These are phyloP conservation scores for Phaeosphaeriaceae sp. DNA, from an alignment of 2,329 filamentous ascomycete genomes.

Conservation along the genomic window DNA sequence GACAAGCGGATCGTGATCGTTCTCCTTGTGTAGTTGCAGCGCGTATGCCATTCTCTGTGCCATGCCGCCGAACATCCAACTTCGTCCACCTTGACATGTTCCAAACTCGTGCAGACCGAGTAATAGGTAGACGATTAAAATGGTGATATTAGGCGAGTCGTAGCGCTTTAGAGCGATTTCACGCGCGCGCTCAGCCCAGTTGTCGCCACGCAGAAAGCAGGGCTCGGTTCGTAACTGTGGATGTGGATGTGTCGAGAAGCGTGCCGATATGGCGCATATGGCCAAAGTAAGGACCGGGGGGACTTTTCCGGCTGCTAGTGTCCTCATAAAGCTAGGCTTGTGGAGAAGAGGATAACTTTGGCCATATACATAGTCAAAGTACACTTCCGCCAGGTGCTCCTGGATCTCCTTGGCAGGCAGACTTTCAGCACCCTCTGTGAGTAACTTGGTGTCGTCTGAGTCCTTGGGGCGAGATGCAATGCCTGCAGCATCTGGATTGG, in stretches of 20 bases:
- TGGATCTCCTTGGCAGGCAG: conserved; percentile 87
- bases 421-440: conserved; percentile 81
- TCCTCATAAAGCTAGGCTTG: conserved; percentile 96
- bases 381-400: conserved; percentile 90
- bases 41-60: conserved; percentile 97
- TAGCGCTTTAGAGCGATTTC: conserved; percentile 87
- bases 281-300: conserved; percentile 92
- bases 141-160: conserved; percentile 95
- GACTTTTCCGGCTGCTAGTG: conserved; percentile 76
- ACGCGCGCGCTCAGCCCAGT: conserved; percentile 87
- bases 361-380: conserved; percentile 94
- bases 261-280: conserved; percentile 92
- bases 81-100: conserved; percentile 92
- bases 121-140: conserved; percentile 86
- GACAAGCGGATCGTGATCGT: conserved; percentile 79
- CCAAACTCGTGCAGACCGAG: conserved; percentile 94
- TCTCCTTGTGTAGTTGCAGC: conserved; percentile 87
- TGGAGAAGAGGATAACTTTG: conserved; percentile 94
- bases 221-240: conserved; percentile 77
- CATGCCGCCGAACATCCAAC: conserved; percentile 94
- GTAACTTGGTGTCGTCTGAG: conserved; percentile 75
- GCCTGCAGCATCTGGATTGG: conserved; percentile 60
- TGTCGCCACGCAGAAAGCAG: conserved; percentile 85
- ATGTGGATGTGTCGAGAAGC: conserved; percentile 89
- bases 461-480: conserved; percentile 56